Evolutionary conservation across 164 flowering plant genomes (phyloP), one percentile per base, ranked within the genome.

Genomic region (Sextonia rubra): DNA sequence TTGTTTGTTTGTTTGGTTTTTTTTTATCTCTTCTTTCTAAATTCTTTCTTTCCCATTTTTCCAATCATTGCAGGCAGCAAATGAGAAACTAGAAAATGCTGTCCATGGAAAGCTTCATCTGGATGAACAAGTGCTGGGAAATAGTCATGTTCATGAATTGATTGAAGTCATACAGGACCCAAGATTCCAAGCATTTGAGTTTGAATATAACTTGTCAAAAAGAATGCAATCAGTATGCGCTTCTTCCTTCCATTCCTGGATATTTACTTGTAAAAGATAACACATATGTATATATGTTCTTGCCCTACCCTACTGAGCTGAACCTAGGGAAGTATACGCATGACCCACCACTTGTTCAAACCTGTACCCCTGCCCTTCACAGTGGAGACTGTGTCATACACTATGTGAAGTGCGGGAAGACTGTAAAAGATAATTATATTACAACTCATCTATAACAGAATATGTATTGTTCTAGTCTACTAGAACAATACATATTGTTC

Each of bases 141-240:
- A 71, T 60, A 37, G 14, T 72, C 60, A 24, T 77, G 68, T 83
- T 23, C 60, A 52, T 37, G 80, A 80, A 66, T 69, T 88, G 77
- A 75, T 82, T 71, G 82, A 81, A 77, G 71, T 81, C 70, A 74
- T 88, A 71, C 60, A 74, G 68, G 91, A 81, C 48, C 86, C 87
- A 29, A 78, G 81, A 74, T 86, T 89, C 52, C 85, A 80, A 72
- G 67, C 71, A 49, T 79, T 90, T 63, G 94, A 90, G 56, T 74
- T 83, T 64, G 97, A 88, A 77, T 94, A 85, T 81, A 80, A 77
- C 64, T 74, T 94, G 71, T 82, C 85, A 69, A 64, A 71, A 60
- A 85, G 74, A 81, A 67, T 92, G 68, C 75, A 75, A 58, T 30
- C 71, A 69, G 98, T 92, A 85, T 63, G 88, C 72, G 18, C 25